A percentile compares a stretch with the other conserved stretches of the same genome.
Conservation (phyloP, 1,139 yeast species). For the Geotrichum citri-aurantii region DNA sequence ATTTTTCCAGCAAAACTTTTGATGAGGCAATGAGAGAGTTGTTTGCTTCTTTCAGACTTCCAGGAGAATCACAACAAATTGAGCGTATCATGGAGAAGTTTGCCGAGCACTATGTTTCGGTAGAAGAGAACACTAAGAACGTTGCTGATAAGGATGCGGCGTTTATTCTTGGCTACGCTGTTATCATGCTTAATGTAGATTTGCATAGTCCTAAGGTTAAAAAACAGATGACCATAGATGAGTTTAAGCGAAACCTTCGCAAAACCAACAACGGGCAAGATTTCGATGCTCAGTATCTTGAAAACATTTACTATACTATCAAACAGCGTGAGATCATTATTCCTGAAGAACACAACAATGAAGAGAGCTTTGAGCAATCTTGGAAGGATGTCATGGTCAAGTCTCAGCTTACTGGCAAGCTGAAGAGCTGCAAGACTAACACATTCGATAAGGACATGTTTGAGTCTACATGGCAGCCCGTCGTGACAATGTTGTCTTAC, state of each 20-base stretch:
- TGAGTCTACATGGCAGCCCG: conserved; percentile 51
- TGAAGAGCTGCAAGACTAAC: conserved; percentile 29
- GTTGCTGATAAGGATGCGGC: conserved; percentile 68
- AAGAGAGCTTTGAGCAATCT: conserved; percentile 85
- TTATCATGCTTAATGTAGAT: conserved; percentile 89
- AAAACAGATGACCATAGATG: conserved; percentile 81
- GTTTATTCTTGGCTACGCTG: conserved; percentile 85
- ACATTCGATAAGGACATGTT: conserved; percentile 69
- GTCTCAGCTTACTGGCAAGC: conserved; percentile 31
- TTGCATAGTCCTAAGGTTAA: conserved; percentile 71
- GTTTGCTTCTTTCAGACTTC: conserved; percentile 79
- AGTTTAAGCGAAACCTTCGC: conserved; percentile 71
- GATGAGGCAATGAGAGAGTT: conserved; percentile 88
- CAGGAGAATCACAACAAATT: conserved; percentile 96
- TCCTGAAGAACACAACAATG: conserved; percentile 92
- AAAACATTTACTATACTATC: conserved; percentile 74
- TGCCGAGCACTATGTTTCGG: conserved; percentile 64
- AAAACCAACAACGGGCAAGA: conserved; percentile 70
- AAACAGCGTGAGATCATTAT: conserved; percentile 84
- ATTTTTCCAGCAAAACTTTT: conserved; percentile 70
- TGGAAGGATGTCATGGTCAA: conserved; percentile 78
- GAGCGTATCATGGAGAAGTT: conserved; percentile 86
- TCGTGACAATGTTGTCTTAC: conserved; percentile 63
- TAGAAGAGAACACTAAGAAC: conserved; percentile 14
- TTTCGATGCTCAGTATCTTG: conserved; percentile 67